Evolutionary conservation across 2,329 filamentous ascomycete genomes (phyloP), one percentile per base, ranked within the genome.

Genomic region (Aureobasidium sp.): DNA sequence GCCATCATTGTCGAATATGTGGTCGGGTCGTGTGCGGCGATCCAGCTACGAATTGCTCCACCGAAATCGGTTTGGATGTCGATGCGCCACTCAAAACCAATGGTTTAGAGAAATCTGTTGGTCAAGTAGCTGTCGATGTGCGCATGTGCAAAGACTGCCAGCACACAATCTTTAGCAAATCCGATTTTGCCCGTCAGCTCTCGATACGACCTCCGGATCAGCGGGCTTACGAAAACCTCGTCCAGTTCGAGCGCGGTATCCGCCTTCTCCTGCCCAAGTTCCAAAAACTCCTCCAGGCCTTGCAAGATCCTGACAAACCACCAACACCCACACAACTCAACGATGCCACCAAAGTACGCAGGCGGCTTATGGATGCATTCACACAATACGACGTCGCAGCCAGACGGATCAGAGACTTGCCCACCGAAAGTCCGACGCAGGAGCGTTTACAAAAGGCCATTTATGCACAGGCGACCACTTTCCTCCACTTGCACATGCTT

Each of bases 1-100:
- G 94, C 66, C 94, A 97, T 72, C 94, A 99, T 73, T 99, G 94
- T 74, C 84, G 94, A 59, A 87, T 95, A 74, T 99, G 94, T 68
- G 94, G 94, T 3, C 84, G 88, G 45, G 91, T 99, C 0, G 90
- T 99, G 0, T 99, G 94, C 70, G 90, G 90, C 13, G 94, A 99
- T 73, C 83, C 83, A 0, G 81, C 84, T 61, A 99, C 94, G 0
- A 85, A 75, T 3, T 99, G 94, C 73, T 99, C 94, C 0, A 84
- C 79, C 9, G 89, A 96, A 67, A 81, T 99, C 57, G 89, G 87
- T 4, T 75, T 99, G 45, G 90, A 88, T 67, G 86, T 97, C 19
- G 79, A 86, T 69, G 76, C 81, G 9, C 43, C 64, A 69, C 73
- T 67, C 45, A 62, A 72, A 63, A 69, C 72, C 55, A 69, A 67